Conservation (phyloP, 2,329 filamentous ascomycete genomes). For the Stagonosporopsis rhizophila region DNA sequence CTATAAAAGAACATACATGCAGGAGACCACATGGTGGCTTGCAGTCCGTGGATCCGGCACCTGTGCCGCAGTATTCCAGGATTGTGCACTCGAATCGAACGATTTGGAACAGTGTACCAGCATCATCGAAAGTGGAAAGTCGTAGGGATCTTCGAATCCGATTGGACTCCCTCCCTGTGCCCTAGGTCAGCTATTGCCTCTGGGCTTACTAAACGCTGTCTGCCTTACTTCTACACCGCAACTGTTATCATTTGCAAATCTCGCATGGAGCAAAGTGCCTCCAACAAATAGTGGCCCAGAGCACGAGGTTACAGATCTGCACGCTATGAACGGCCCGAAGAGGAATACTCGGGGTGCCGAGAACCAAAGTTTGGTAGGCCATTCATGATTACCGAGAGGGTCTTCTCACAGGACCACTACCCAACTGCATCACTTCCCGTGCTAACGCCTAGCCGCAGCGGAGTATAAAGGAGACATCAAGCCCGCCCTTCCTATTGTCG, state of each 20-base stretch:
- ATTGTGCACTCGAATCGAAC: constrained; percentile 5
- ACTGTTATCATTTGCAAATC: constrained; percentile 4
- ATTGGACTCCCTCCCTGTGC: constrained; percentile 7
- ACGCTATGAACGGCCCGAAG: constrained; percentile 14
- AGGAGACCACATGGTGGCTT: constrained; percentile 17
- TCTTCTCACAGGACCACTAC: constrained; percentile 8
- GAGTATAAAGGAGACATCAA: constrained; percentile 11
- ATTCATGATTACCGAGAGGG: constrained; percentile 7
- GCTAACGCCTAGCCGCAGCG: neutral
- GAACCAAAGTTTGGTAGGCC: constrained; percentile 9
- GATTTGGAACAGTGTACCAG: neutral
- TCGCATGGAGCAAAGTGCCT: neutral
- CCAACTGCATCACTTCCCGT: constrained; percentile 11
- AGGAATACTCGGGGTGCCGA: constrained; percentile 16
- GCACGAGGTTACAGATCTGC: constrained; percentile 6
- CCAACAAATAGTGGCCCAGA: constrained; percentile 1
- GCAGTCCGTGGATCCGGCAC: constrained; percentile 12
- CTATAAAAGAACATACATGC: constrained; percentile 12
- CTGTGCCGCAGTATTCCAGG: constrained; percentile 9
- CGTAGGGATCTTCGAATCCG: neutral
- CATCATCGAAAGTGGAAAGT: constrained; percentile 8
- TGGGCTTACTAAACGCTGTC: constrained; percentile 7
- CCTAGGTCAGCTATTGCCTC: constrained; percentile 6
- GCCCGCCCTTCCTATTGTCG: neutral
- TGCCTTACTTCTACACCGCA: constrained; percentile 20